Evolutionary conservation across 306 rosid species (phyloP).

Genomic region (Malus orientalis): DNA sequence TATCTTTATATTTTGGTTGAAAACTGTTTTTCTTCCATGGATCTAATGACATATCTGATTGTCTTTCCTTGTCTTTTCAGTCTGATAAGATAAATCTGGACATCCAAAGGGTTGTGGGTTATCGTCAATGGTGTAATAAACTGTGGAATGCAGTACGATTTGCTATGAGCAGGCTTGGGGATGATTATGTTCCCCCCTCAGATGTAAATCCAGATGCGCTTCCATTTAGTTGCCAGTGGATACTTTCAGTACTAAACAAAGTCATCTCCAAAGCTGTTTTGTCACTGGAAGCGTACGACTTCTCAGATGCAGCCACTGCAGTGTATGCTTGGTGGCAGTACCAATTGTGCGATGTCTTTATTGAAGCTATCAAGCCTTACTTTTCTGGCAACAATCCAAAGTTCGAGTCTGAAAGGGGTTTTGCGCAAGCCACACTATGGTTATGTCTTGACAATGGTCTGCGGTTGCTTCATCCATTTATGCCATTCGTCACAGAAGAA

Average conservation of each 20-base stretch:
- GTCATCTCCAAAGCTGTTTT: conserved; percentile 48
- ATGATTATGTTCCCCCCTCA: conserved; percentile 57
- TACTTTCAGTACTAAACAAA: conserved; percentile 70
- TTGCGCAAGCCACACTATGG: conserved; percentile 83
- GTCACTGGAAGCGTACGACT: conserved; percentile 58
- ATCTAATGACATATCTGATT: neutral
- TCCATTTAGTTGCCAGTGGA: conserved; percentile 95
- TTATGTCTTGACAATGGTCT: conserved; percentile 86
- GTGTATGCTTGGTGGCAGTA: conserved; percentile 94
- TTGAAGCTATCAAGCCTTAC: conserved; percentile 87
- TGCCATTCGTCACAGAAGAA: conserved; percentile 96
- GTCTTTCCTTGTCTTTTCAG: conserved; percentile 32
- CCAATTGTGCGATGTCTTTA: conserved; percentile 91
- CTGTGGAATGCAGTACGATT: conserved; percentile 91
- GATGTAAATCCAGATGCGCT: conserved; percentile 45
- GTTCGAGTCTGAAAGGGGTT: conserved; percentile 46
- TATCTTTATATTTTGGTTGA: neutral
- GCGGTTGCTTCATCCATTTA: conserved; percentile 93
- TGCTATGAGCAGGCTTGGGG: conserved; percentile 92
- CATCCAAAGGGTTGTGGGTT: conserved; percentile 91
- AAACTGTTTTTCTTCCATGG: neutral
- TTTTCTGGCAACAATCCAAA: conserved; percentile 56
- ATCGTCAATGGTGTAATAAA: conserved; percentile 94
- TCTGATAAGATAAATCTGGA: conserved; percentile 94
- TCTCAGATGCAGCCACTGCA: conserved; percentile 79